Base-by-base conservation (phyloP, 176 grass and related monocot genomes). In the Oryza longistaminata region DNA sequence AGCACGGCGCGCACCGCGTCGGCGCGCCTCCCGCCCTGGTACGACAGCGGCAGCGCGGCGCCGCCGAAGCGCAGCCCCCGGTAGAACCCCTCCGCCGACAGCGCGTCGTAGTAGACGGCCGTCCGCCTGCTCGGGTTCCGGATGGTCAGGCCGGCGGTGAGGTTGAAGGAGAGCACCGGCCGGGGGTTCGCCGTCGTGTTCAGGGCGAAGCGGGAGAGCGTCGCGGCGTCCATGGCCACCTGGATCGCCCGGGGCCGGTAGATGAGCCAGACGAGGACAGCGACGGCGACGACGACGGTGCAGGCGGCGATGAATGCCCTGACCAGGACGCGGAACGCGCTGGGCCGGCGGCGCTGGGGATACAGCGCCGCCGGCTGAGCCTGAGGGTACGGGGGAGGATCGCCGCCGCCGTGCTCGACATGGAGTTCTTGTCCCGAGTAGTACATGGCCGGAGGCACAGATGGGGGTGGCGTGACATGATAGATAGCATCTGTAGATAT, bases 91-190 rank as follows among this genome's bases (percentile, higher is more conserved):
- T 34, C 69, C 8, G 79, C 86, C 48, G 81, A 53, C 58, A 97
- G 90, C 75, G 44, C 42, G 80, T 94, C 88, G 70, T 97, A 97
- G 85, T 94, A 91, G 82, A 94, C n/a, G 77, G 78, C 87, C 78
- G 90, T 52, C 60, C 46, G 66, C 12, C 26, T n/a, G 85, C 90
- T 94, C 9, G 88, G 84, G 88, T 93, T 97, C 31, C 75, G 78
- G 73, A 90, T 69, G 82, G 6, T 11, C 1, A 97, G 5, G 27
- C 75, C 13, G 35, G 78, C 66, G 19, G 78, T 88, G 79, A 94
- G 86, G 66, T 83, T 92, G 70, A 84, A 72, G 34, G 73, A 67
- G 31, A 94, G 74, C 55, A 21, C 49, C 11, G 85, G 50, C 52
- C 17, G 52, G 17, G 74, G 16, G 49, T 7, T 22, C 48, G 69